These are phyloP conservation scores for Prasinococcaceae sp. DNA, from an alignment of 139 green algal genomes.

Conservation along the genomic window DNA sequence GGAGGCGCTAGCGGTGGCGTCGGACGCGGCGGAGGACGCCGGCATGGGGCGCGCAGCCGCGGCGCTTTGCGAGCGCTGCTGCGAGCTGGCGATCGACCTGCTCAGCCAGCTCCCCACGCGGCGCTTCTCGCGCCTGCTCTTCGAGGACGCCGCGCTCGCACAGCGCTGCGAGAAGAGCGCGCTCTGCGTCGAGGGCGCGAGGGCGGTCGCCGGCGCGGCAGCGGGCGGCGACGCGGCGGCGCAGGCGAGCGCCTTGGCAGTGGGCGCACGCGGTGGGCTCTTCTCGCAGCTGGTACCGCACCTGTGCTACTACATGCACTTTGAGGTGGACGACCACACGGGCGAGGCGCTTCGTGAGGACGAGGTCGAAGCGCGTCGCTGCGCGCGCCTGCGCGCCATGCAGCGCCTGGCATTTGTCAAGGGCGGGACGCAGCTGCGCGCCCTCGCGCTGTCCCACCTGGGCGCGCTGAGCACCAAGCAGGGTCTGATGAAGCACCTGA, in stretches of 20 bases:
- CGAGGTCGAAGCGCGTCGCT: constrained; percentile 50
- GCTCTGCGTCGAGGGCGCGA: constrained; percentile 28
- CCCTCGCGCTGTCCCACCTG: constrained; percentile 68
- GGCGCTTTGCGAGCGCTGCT: constrained; percentile 59
- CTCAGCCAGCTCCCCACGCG: constrained; percentile 63
- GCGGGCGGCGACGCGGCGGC: no score
- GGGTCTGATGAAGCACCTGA: constrained; percentile 38
- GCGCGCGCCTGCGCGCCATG: constrained; percentile 61
- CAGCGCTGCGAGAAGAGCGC: constrained; percentile 46
- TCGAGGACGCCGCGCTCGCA: constrained; percentile 44
- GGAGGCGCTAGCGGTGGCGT: not conserved
- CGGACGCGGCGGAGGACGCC: not conserved
- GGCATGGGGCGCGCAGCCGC: constrained; percentile 2
- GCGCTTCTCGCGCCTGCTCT: constrained; percentile 15
- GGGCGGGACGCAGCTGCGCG: constrained; percentile 48
- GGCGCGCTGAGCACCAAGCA: constrained; percentile 51
- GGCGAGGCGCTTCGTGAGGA: constrained; percentile 71
- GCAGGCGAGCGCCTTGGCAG: no score
- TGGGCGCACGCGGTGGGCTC: constrained; percentile 25
- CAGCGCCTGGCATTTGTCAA: constrained; percentile 76
- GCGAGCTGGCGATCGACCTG: constrained; percentile 81
- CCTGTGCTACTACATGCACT: constrained; percentile 67
- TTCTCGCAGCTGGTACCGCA: constrained; percentile 79
- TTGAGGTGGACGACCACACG: constrained; percentile 89
- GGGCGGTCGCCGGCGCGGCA: no score